Conservation (phyloP, 129 eudicot genomes). For the Flaveria linearis region DNA sequence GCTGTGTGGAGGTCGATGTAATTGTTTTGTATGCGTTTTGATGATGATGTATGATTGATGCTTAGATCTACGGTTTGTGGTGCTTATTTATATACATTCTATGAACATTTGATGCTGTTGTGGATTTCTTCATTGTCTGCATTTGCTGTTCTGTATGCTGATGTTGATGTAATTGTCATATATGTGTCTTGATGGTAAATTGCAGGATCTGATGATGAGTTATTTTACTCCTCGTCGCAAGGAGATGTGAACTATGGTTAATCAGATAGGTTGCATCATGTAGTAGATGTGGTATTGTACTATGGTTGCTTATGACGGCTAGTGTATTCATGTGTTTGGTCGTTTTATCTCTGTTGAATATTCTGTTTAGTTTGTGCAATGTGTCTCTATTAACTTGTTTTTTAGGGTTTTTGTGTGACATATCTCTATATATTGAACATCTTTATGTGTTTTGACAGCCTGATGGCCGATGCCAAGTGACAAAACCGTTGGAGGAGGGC, state of each 20-base stretch:
- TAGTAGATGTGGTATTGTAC: not conserved
- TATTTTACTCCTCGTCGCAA: not conserved
- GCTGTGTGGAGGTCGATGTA: not conserved
- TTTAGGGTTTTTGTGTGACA: not conserved
- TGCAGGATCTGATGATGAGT: not conserved
- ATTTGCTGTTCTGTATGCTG: not conserved
- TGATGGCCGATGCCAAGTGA: constrained; percentile 21
- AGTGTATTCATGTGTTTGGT: no score
- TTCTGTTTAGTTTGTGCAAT: not conserved
- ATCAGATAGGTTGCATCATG: not conserved
- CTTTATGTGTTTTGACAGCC: constrained; percentile 1
- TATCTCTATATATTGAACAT: not conserved
- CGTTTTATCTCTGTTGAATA: not conserved
- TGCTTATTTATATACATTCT: not conserved
- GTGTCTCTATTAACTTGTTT: not conserved
- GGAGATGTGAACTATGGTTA: not conserved
- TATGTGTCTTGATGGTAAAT: not conserved
- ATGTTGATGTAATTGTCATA: not conserved
- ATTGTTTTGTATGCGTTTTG: not conserved
- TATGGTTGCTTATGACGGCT: no score
- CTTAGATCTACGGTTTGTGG: not conserved
- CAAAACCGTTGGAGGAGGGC: constrained; percentile 21
- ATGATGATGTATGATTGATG: not conserved
- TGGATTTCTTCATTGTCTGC: not conserved
- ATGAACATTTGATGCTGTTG: not conserved